A percentile compares a stretch with the other conserved stretches of the same genome.
phyloP scores from a whole-genome alignment of 2,329 filamentous ascomycete genomes.

The Xenosphaeropsis pyriputrescens region DNA sequence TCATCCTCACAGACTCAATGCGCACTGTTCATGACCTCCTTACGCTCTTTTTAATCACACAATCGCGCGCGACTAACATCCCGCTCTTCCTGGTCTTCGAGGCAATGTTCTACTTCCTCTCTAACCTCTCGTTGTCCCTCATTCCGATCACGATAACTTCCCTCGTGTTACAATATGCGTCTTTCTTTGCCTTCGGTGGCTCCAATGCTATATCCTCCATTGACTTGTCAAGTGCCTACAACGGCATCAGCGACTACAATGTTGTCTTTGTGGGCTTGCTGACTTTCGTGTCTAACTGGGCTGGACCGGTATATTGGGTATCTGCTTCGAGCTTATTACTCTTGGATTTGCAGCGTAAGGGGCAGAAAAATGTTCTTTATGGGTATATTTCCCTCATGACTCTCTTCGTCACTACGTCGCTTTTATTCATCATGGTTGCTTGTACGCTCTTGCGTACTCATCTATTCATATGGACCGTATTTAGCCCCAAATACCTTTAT shows the following conservation, averaged over 20 bases:
- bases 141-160: conserved; percentile 53
- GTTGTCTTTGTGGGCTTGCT: conserved; percentile 67
- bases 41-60: conserved; percentile 69
- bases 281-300: conserved; percentile 85
- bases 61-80: conserved; percentile 73
- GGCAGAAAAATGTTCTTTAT: conserved; percentile 6
- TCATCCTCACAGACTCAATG: conserved; percentile 9
- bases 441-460: conserved; percentile 76
- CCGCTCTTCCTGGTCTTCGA: conserved; percentile 71
- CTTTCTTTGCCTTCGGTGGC: conserved; percentile 83
- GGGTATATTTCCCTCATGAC: conserved; percentile 52
- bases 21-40: conserved; percentile 52
- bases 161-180: conserved; percentile 63
- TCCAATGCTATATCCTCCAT: conserved; percentile 94
- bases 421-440: conserved; percentile 71
- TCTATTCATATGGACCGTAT: conserved; percentile 97
- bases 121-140: conserved; percentile 29
- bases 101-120: conserved; percentile 38
- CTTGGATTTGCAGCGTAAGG: conserved; percentile 19
- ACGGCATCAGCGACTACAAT: conserved; percentile 73
- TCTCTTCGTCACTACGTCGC: conserved; percentile 48
- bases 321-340: conserved; percentile 48
- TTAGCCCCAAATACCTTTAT: conserved; percentile 92
- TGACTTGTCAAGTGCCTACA: conserved; percentile 89
- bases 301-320: conserved; percentile 78